Conservation (phyloP, 257 asterid species). For the Craterostigma plantagineum region DNA sequence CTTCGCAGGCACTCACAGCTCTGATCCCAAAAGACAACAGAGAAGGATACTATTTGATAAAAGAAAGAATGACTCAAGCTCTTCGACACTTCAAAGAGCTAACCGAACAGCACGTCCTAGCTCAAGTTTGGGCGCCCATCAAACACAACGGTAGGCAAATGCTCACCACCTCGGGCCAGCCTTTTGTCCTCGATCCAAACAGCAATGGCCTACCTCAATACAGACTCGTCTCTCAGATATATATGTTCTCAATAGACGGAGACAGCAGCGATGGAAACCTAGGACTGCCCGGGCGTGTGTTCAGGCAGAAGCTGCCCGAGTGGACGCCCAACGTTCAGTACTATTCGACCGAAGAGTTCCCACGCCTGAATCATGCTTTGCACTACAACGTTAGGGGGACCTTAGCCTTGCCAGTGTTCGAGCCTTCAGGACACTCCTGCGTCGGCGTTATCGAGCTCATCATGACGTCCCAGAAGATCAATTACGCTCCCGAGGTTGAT, state of each 20-base stretch:
- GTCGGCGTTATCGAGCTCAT: constrained; percentile 85
- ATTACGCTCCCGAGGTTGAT: constrained; percentile 89
- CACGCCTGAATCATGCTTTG: constrained; percentile 66
- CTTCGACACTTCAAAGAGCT: constrained; percentile 73
- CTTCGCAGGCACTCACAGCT: constrained; percentile 28
- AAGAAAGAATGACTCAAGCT: constrained; percentile 82
- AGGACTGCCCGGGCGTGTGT: constrained; percentile 20
- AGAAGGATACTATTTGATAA: constrained; percentile 58
- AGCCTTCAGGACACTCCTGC: constrained; percentile 70
- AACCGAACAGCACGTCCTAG: constrained; percentile 63
- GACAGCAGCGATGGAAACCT: constrained; percentile 39
- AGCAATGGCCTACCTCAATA: constrained; percentile 82
- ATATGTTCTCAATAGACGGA: constrained; percentile 60
- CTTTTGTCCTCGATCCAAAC: constrained; percentile 74
- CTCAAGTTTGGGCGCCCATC: constrained; percentile 95
- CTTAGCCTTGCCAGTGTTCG: constrained; percentile 87
- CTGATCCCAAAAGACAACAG: constrained; percentile 31
- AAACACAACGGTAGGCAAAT: constrained; percentile 51
- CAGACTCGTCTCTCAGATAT: constrained; percentile 56
- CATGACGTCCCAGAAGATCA: constrained; percentile 84
- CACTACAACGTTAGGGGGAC: constrained; percentile 73
- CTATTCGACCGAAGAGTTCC: constrained; percentile 73
- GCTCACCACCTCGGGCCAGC: constrained; percentile 87
- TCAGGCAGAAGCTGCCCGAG: constrained; percentile 29
- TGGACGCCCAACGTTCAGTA: constrained; percentile 97